These are phyloP conservation scores for Dactylellina haptotyla DNA, from an alignment of 2,329 filamentous ascomycete genomes.

Conservation along the genomic window DNA sequence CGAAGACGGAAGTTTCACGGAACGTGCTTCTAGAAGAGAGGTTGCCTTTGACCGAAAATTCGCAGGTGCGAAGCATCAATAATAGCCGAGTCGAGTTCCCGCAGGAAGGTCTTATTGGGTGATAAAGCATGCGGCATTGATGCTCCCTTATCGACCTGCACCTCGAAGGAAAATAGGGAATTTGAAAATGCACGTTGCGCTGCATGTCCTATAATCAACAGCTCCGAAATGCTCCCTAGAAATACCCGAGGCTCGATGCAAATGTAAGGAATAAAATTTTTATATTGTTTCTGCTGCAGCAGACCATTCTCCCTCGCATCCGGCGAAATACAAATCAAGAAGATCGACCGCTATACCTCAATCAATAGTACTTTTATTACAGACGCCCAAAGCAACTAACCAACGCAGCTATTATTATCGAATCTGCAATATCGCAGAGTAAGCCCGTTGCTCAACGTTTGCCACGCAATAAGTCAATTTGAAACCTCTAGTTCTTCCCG, in stretches of 20 bases:
- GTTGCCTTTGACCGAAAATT: constrained; percentile 23
- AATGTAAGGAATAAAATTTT: constrained; percentile 15
- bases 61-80: constrained; percentile 9
- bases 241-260: constrained; percentile 13
- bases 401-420: constrained; percentile 11
- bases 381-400: constrained; percentile 9
- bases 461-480: constrained; percentile 54
- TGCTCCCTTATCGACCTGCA: constrained; percentile 10
- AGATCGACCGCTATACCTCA: constrained; percentile 37
- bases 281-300: background rate
- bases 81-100: constrained; percentile 12
- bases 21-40: constrained; percentile 49
- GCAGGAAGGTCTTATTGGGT: constrained; percentile 16
- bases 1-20: constrained; percentile 45
- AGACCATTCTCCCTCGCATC: constrained; percentile 30
- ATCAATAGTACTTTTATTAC: constrained; percentile 23
- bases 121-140: background rate
- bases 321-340: constrained; percentile 47
- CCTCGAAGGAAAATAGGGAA: constrained; percentile 7
- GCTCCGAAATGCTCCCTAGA: background rate
- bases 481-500: constrained; percentile 34
- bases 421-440: constrained; percentile 27
- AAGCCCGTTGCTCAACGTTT: constrained; percentile 35
- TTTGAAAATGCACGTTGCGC: too few species aligned
- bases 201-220: background rate